Base-by-base conservation (phyloP, 169 alveolate genomes). In the Plasmodium gaboni region DNA sequence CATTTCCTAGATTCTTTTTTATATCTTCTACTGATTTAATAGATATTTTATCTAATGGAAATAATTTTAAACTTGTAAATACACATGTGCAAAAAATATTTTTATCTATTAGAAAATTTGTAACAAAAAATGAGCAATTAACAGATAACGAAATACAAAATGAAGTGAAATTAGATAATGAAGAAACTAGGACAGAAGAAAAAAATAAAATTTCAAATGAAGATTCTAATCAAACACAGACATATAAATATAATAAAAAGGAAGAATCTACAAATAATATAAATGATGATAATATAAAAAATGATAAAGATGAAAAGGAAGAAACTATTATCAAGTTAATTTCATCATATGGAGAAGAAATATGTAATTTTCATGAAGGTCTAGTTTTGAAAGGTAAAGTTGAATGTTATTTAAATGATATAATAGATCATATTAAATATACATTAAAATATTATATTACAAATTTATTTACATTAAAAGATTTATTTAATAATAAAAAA, bases 1-100 rank as follows among this genome's bases (percentile, higher is more conserved):
- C 97, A 83, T 98, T 98, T 93, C 99, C 99, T 46, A 97, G 99
- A 67, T 98, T 98, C 94, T 98, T 97, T 88, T 98, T 98, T 95
- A 98, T 98, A 69, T 96, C 99, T 15, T 96, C 98, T 57, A 98
- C 97, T 71, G 99, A 98, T 92, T 94, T 98, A 59, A 95, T 98
- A 59, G 99, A 97, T 92, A 98, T 98, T 38, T 94, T 97, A 86
- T 97, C 99, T 24, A 97, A 97, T 90, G 99, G 99, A 88, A 98
- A 98, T 96, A 94, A 94, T 87, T 99, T 99, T 22, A 94, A 94
- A 13, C 96, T 97, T 87, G 98, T 98, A 67, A 98, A 97, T 96
- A 97, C 95, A 53, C 99, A 98, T 93, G 97, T 97, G 96, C 96
- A 98, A 38, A 98, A 98, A 95, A 96, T 98, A 83, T 97, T 98